Base-by-base conservation (phyloP, 1,139 yeast genomes). In the Lodderomyces pseudojiufengensis region DNA sequence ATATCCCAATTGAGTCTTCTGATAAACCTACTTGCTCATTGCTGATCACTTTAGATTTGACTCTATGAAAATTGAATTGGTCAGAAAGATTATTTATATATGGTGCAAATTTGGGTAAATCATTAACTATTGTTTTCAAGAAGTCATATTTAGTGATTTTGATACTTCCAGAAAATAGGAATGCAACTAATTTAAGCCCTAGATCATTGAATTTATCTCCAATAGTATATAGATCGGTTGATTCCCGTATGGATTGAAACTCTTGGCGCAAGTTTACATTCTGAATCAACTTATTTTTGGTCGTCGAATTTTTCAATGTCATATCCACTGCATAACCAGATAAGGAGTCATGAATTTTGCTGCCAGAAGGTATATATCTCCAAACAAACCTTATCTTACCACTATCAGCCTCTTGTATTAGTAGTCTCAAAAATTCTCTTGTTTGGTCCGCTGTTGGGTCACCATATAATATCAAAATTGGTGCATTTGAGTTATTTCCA, bases 301-400 rank as follows among this genome's bases (percentile, higher is more conserved):
- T n/a, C n/a, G n/a, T n/a, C n/a, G n/a, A n/a, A n/a, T n/a, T n/a
- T n/a, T n/a, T n/a, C n/a, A n/a, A n/a, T n/a, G n/a, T n/a, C 33
- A 83, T 53, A 29, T 73, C 81, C 5, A 73, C 80, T 1, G 88
- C 94, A 54, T 77, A 86, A 0, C 94, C 95, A 8, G 75, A 51
- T 23, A 84, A 52, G 0, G 49, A 32, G 29, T 76, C 78, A 7
- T 52, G 44, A 18, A 33, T 40, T 5, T 27, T 20, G 3, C 36
- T 25, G 2, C 56, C 36, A 16, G 21, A 30, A 0, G 79, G 77
- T 6, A 77, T 67, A 48, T 86, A 82, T 46, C 97, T 71, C 83
- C 95, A 77, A 3, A 81, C 73, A 54, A 85, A 83, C 39, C 86
- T 70, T 23, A 88, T 55, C 49, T 85, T 84, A 0, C 86, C 94